Evolutionary conservation across 108 stramenopile genomes (phyloP).

Genomic region (Cyclotella atomus): DNA sequence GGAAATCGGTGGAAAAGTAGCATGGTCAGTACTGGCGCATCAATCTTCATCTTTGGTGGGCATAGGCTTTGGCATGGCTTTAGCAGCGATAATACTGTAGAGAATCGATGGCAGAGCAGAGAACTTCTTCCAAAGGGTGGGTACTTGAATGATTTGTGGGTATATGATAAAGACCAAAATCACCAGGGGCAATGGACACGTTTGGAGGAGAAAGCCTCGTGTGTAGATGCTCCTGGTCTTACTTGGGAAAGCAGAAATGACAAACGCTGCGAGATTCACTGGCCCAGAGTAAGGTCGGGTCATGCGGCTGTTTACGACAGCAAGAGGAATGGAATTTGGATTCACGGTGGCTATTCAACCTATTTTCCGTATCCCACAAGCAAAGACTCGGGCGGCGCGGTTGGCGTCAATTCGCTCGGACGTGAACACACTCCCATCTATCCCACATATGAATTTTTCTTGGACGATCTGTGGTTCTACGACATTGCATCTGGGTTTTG

Average conservation of each 20-base stretch:
- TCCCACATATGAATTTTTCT: constrained; percentile 71
- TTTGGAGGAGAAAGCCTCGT: constrained; percentile 42
- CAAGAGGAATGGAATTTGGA: constrained; percentile 62
- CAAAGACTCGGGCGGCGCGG: constrained; percentile 56
- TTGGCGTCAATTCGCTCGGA: constrained; percentile 33
- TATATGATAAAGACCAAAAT: constrained; percentile 31
- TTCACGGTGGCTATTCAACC: constrained; percentile 82
- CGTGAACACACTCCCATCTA: constrained; percentile 45
- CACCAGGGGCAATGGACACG: constrained; percentile 30
- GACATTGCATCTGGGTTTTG: constrained; percentile 59
- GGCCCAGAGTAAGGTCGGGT: constrained; percentile 74
- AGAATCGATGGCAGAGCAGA: constrained; percentile 62
- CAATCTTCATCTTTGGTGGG: constrained; percentile 73
- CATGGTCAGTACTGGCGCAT: constrained; percentile 34
- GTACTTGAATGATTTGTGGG: constrained; percentile 84
- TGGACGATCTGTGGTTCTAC: constrained; percentile 83
- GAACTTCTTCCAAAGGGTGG: constrained; percentile 69
- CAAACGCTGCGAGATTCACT: constrained; percentile 55
- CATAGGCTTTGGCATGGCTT: constrained; percentile 91
- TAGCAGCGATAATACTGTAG: constrained; percentile 65
- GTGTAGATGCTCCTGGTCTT: constrained; percentile 55
- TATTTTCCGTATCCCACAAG: constrained; percentile 81
- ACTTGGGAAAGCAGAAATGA: constrained; percentile 72
- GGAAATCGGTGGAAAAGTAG: constrained; percentile 71
- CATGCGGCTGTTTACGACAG: constrained; percentile 68